Base-by-base conservation (phyloP, 768 basidiomycete species). In the Sarcodon sp. region DNA sequence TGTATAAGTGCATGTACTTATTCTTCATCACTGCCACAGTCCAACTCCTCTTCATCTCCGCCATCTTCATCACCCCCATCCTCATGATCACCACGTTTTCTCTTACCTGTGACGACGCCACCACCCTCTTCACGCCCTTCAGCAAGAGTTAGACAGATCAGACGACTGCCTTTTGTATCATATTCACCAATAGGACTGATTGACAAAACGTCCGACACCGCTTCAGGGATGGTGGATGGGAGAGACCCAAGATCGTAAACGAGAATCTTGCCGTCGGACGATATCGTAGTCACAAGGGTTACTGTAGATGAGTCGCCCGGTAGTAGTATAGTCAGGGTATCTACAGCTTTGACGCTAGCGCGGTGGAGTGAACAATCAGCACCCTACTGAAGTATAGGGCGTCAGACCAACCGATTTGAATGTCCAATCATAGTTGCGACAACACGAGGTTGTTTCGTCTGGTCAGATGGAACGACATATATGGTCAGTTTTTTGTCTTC, bases 401-500 rank as follows among this genome's bases (percentile, higher is more conserved):
- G 49, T 45, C 46, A 16, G 6, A 59, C 82, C 31, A 32, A 92
- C 94, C 94, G 78, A 64, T 94, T 96, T 11, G 69, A 64, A 59
- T 97, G 94, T 0, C 96, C 94, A 0, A 76, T 62, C 64, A 93
- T 67, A 48, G 77, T 67, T 5, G 85, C 87, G 27, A 87, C 66
- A n/a, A 89, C 63, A 6, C 58, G 68, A 1, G 86, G 84, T 2
- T 66, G 47, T 5, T 56, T 59, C 7, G 70, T 62, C 3, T 62
- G 61, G 48, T 79, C 71, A 11, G 65, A 57, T 4, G 70, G 68
- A 32, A 87, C 52, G 44, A 75, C 72, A 64, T 93, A 97, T 8
- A 92, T 66, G 1, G 90, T 76, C 2, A 89, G 68, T 57, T 87
- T 87, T 54, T 85, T 90, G 61, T 97, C 91, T 65, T 99, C 96